Evolutionary conservation across 1,139 yeast species (phyloP).

Genomic region (Geotrichum fermentans): DNA sequence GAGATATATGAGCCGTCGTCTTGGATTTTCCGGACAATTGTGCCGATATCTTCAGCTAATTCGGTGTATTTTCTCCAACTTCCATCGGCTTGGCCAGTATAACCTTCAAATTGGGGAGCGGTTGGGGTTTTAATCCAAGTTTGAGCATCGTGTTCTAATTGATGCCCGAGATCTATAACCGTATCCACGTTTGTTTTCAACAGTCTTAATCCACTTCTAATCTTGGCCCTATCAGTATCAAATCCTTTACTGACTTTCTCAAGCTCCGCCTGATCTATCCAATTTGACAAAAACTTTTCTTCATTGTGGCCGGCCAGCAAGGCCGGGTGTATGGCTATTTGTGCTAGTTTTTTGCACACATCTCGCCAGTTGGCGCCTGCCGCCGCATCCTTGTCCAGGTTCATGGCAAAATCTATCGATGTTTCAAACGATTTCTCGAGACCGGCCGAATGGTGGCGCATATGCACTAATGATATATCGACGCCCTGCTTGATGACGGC

Average conservation of each 20-base stretch:
- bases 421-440: constrained; percentile 29
- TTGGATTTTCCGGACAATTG: constrained; percentile 29
- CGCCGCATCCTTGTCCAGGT: constrained; percentile 27
- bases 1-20: constrained; percentile 32
- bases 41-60: constrained; percentile 30
- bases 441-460: constrained; percentile 30
- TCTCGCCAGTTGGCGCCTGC: constrained; percentile 28
- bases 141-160: constrained; percentile 23
- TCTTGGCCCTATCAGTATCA: constrained; percentile 18
- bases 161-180: constrained; percentile 25
- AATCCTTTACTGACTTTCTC: constrained; percentile 20
- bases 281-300: constrained; percentile 24
- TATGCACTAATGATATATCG: constrained; percentile 31
- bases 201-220: constrained; percentile 19
- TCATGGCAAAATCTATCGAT: constrained; percentile 28
- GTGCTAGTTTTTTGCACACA: constrained; percentile 22
- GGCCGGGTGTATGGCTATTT: constrained; percentile 17
- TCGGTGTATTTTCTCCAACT: constrained; percentile 21
- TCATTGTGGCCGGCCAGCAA: constrained; percentile 18
- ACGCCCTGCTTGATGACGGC: constrained; percentile 30
- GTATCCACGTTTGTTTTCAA: constrained; percentile 23
- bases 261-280: constrained; percentile 28
- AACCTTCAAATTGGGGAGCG: constrained; percentile 15
- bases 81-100: constrained; percentile 8
- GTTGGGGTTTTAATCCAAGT: constrained; percentile 21